phyloP scores from a whole-genome alignment of 495 filamentous ascomycete genomes.

The Tuber indicum region DNA sequence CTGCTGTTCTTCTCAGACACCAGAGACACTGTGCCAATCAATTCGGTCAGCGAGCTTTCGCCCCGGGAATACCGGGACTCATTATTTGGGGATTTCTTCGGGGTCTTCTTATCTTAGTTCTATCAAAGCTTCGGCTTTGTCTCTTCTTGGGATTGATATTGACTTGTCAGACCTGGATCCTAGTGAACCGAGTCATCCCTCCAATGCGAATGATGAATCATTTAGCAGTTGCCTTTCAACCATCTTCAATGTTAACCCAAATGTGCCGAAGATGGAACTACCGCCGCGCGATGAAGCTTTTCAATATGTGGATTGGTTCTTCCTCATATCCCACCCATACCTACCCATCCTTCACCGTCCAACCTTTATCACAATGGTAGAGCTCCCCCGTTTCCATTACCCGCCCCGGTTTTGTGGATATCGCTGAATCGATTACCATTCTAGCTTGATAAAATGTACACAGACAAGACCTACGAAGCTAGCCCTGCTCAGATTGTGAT shows the following conservation, averaged over 20 bases:
- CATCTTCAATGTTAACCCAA: constrained; percentile 53
- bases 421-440: constrained; percentile 16
- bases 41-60: constrained; percentile 49
- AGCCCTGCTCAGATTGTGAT: constrained; percentile 60
- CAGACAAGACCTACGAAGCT: constrained; percentile 55
- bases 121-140: constrained; percentile 65
- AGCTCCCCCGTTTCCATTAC: constrained; percentile 24
- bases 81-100: constrained; percentile 65
- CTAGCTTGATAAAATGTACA: constrained; percentile 57
- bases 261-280: constrained; percentile 51
- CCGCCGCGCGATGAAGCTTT: constrained; percentile 54
- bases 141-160: constrained; percentile 68
- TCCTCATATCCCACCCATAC: constrained; percentile 64
- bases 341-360: constrained; percentile 65
- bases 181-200: constrained; percentile 49
- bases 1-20: constrained; percentile 32
- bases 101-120: constrained; percentile 62
- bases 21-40: constrained; percentile 46
- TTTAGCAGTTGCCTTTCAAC: constrained; percentile 61
- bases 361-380: constrained; percentile 59
- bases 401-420: neutral
- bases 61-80: constrained; percentile 54
- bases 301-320: constrained; percentile 64
- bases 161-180: constrained; percentile 66
- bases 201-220: constrained; percentile 50